Base-by-base conservation (phyloP, 345 rosid genomes). In the Boechera divaricarpa region DNA sequence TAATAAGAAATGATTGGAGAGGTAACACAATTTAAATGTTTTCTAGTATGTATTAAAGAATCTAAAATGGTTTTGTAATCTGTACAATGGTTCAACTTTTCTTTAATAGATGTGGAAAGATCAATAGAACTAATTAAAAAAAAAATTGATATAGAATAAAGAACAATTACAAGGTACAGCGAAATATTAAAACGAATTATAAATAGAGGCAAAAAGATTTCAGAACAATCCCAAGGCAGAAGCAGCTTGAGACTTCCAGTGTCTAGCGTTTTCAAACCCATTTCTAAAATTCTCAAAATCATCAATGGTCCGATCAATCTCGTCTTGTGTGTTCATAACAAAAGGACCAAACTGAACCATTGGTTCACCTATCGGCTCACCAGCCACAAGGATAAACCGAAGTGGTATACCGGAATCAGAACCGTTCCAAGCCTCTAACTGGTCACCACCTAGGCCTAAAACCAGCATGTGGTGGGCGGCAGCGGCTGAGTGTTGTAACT, bases 301-400 rank as follows among this genome's bases (percentile, higher is more conserved):
- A 48, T 86, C 87, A 28, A 89, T 66, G 0, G 97, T 85, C 26
- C 76, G 83, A 24, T 89, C 97, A 38, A 93, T 88, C 85, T 93
- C 96, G 52, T 87, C 91, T 60, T 91, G 84, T 10, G 89, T 89
- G 74, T 93, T 93, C 98, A 93, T 91, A 75, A 93, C 98, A 78
- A 91, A 91, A 9, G 97, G 98, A 51, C 97, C 98, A 32, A 79
- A 78, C 68, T 91, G 98, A 15, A 63, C 91, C 33, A 93, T 28
- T 2, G 97, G 96, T 67, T 93, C 97, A 26, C 86, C 84, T 68
- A 93, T 49, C 5, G 97, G 96, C 66, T 91, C 86, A 5, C 96
- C 98, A 76, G 89, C 96, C 10, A 91, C 90, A 75, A 93, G 83
- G 36, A 91, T 75, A 70, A 93, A 93, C 83, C 94, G 86, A 15